Percentiles rank a stretch among this genome's conserved stretches.
Conservation (phyloP, 768 basidiomycete species). For the Strobilomyces dryophilus region DNA sequence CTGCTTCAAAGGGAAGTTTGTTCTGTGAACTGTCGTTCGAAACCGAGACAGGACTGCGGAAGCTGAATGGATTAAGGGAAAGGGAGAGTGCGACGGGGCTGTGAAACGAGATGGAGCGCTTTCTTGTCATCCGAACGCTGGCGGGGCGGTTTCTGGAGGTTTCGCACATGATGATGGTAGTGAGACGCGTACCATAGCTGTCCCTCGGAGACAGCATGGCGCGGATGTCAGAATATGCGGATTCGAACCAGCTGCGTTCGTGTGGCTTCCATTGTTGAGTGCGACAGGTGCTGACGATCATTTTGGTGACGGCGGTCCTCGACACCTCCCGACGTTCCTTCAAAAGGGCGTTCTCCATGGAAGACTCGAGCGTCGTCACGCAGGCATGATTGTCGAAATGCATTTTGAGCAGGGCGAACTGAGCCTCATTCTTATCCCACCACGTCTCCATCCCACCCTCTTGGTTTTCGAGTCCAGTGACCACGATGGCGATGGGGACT, state of each 20-base stretch:
- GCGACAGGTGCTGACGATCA: constrained; percentile 21
- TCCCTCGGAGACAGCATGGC: constrained; percentile 19
- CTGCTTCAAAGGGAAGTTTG: constrained; percentile 21
- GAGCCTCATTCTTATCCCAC: constrained; percentile 25
- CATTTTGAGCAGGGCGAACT: constrained; percentile 26
- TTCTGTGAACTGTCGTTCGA: constrained; percentile 9
- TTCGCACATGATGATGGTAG: constrained; percentile 27
- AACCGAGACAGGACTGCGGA: constrained; percentile 22
- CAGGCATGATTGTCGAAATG: constrained; percentile 29
- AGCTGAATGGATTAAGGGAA: constrained; percentile 10
- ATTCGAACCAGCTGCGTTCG: constrained; percentile 26
- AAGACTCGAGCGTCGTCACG: constrained; percentile 28
- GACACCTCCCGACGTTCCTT: constrained; percentile 24
- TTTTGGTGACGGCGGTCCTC: constrained; percentile 13
- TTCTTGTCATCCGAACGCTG: constrained; percentile 2
- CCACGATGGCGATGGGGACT: constrained; percentile 37
- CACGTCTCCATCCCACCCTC: constrained; percentile 31
- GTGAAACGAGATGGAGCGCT: constrained; percentile 23
- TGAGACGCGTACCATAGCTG: neutral
- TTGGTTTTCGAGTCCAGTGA: constrained; percentile 42
- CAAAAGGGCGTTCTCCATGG: constrained; percentile 7
- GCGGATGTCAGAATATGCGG: constrained; percentile 25
- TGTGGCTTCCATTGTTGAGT: constrained; percentile 25
- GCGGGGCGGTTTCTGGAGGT: neutral
- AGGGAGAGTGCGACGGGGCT: constrained; percentile 17